Conservation (phyloP, 2,329 filamentous ascomycete genomes). For the Colletotrichum lupini region DNA sequence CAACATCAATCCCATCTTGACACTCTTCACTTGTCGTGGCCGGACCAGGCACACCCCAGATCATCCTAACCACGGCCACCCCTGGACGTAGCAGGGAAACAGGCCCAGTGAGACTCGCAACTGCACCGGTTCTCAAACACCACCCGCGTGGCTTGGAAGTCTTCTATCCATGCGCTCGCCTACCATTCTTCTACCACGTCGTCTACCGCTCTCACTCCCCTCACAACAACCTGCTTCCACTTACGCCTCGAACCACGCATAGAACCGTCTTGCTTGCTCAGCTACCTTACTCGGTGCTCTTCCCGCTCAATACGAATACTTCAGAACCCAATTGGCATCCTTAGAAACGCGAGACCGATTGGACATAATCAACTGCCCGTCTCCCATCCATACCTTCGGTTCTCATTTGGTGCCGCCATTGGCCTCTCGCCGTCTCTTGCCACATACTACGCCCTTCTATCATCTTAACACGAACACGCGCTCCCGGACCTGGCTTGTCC, state of each 20-base stretch:
- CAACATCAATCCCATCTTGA: slow-evolving; percentile 22
- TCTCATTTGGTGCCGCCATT: background rate
- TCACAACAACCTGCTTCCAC: background rate
- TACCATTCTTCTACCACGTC: background rate
- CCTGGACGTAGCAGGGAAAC: slow-evolving; percentile 27
- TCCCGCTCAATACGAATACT: background rate
- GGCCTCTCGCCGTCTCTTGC: background rate
- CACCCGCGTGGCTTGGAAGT: slow-evolving; percentile 37
- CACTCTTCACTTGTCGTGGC: slow-evolving; percentile 16
- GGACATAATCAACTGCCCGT: background rate
- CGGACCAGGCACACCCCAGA: slow-evolving; percentile 22
- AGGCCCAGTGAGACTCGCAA: slow-evolving; percentile 33
- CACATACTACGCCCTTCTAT: background rate
- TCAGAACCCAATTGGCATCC: background rate
- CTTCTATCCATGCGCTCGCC: slow-evolving; percentile 10
- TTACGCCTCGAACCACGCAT: background rate
- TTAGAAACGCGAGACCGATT: background rate
- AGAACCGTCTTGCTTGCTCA: background rate
- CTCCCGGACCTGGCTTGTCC: slow-evolving; percentile 18
- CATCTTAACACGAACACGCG: slow-evolving; percentile 29
- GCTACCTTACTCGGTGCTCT: background rate
- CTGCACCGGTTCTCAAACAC: slow-evolving; percentile 33
- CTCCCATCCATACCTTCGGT: background rate
- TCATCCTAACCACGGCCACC: slow-evolving; percentile 28
- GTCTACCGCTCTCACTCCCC: background rate